phyloP scores from a whole-genome alignment of 2,329 filamentous ascomycete species.

The Moelleriella libera region DNA sequence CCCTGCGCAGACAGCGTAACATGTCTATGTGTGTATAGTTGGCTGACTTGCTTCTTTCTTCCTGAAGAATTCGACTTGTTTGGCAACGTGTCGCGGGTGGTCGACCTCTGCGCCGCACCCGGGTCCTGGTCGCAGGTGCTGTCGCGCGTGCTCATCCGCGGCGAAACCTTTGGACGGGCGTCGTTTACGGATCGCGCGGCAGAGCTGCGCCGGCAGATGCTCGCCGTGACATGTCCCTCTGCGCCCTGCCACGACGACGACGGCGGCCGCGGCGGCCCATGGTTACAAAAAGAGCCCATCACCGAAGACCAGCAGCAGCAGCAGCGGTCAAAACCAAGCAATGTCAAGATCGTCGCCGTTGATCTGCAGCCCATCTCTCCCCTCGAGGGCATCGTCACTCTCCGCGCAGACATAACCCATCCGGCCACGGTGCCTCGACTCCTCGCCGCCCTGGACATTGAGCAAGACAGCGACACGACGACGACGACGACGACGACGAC shows the following conservation, averaged over 20 bases:
- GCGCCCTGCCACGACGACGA: background rate
- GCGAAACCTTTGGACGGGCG: conserved; percentile 73
- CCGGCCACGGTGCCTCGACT: conserved; percentile 87
- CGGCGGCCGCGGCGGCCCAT: too few species aligned
- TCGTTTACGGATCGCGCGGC: conserved; percentile 80
- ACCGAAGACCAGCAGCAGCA: background rate
- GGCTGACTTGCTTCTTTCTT: background rate
- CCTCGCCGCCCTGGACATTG: conserved; percentile 68
- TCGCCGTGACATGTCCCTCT: conserved; percentile 30
- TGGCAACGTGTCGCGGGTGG: conserved; percentile 75
- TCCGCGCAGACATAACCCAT: conserved; percentile 94
- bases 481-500: background rate
- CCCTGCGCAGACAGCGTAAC: background rate
- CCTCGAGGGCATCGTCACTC: conserved; percentile 78
- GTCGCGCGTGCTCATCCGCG: conserved; percentile 83
- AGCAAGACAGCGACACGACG: conserved; percentile 32
- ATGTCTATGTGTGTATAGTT: too few species aligned
- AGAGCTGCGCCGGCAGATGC: conserved; percentile 45
- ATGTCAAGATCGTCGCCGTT: conserved; percentile 90
- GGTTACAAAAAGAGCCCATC: too few species aligned
- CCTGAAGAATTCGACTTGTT: conserved; percentile 81
- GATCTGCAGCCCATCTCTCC: conserved; percentile 94
- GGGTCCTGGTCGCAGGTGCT: conserved; percentile 97
- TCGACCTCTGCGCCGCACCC: conserved; percentile 89
- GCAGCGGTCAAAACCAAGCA: conserved; percentile 17